These are phyloP conservation scores for Hanseniaspora lindneri DNA, from an alignment of 805 yeast genomes.

Conservation along the genomic window DNA sequence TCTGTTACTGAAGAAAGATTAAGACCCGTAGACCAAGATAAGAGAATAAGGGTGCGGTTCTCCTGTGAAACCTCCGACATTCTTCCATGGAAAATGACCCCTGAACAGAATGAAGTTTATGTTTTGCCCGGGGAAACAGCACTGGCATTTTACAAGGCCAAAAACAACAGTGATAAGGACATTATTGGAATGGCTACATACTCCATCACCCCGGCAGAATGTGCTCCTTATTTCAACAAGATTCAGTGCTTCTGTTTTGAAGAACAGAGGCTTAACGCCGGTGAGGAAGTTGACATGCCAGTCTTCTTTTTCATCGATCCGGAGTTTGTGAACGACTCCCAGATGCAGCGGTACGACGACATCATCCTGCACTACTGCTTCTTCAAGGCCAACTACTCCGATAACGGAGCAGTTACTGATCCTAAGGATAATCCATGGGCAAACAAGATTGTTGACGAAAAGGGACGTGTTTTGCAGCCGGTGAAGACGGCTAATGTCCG, in stretches of 20 bases:
- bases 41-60: constrained; percentile 70
- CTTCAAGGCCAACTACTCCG: constrained; percentile 48
- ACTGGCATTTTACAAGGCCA: constrained; percentile 85
- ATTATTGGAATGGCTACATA: constrained; percentile 98
- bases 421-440: constrained; percentile 14
- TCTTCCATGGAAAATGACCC: constrained; percentile 89
- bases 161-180: constrained; percentile 72
- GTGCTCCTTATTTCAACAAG: constrained; percentile 91
- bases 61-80: constrained; percentile 85
- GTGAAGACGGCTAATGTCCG: constrained; percentile 20
- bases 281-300: constrained; percentile 98
- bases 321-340: constrained; percentile 84
- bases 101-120: constrained; percentile 85
- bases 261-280: constrained; percentile 85
- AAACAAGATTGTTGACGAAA: constrained; percentile 6
- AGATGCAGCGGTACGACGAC: constrained; percentile 82
- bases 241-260: constrained; percentile 98
- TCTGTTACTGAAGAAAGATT: constrained; percentile 78
- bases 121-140: constrained; percentile 97
- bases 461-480: constrained; percentile 18
- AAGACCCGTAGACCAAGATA: constrained; percentile 74
- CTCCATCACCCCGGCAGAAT: constrained; percentile 90
- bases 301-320: constrained; percentile 95
- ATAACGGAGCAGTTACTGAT: constrained; percentile 30
- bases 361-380: constrained; percentile 86